These are phyloP conservation scores for Delonix regia DNA, from an alignment of 306 rosid species.

Conservation along the genomic window DNA sequence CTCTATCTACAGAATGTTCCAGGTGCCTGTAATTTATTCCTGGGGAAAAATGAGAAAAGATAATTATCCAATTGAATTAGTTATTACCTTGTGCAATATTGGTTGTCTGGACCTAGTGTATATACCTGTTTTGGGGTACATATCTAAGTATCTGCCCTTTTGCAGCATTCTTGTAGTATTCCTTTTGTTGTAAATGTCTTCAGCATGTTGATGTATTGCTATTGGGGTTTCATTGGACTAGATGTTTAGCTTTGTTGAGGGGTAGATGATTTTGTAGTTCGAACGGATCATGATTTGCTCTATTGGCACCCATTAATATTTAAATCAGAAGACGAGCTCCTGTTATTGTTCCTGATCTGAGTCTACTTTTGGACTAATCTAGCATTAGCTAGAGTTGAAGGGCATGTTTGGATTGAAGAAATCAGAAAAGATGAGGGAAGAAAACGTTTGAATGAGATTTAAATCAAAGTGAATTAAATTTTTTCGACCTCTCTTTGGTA, in stretches of 20 bases:
- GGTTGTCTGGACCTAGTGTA: constrained; percentile 33
- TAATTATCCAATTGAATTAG: constrained; percentile 32
- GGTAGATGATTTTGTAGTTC: constrained; percentile 18
- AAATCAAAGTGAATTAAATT: too few relatives aligned
- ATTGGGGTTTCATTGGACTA: constrained; percentile 28
- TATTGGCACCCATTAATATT: not conserved
- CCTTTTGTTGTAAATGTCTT: constrained; percentile 35
- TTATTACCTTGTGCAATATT: constrained; percentile 37
- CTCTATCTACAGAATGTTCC: constrained; percentile 34
- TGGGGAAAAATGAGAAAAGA: constrained; percentile 29
- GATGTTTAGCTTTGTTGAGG: constrained; percentile 24
- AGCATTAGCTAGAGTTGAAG: not conserved
- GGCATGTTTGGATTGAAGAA: not conserved
- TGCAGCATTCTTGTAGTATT: constrained; percentile 26
- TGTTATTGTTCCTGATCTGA: not conserved
- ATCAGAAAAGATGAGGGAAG: not conserved
- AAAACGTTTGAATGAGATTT: not conserved
- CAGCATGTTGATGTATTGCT: constrained; percentile 18
- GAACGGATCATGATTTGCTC: constrained; percentile 5
- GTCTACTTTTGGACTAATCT: not conserved
- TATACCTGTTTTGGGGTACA: constrained; percentile 24
- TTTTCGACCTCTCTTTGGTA: not conserved
- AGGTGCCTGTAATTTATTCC: constrained; percentile 48
- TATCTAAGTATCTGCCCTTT: not conserved
- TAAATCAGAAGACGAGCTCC: not conserved